Base-by-base conservation (phyloP, 768 basidiomycete genomes). In the Leccinum pellstonianum region DNA sequence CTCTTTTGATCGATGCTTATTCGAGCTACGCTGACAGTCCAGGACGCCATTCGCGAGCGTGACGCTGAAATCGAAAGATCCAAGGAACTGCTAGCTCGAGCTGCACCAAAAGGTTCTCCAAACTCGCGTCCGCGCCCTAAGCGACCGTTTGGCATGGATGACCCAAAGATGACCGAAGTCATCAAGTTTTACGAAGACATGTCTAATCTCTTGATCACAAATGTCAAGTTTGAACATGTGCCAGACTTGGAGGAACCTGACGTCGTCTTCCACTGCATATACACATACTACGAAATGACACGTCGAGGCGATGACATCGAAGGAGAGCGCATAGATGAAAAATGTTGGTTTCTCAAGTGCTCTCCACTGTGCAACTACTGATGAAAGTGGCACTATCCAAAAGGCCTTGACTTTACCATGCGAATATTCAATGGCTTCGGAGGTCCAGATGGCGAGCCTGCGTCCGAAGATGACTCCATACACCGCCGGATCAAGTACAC, bases 181-280 rank as follows among this genome's bases (percentile, higher is more conserved):
- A 80, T 93, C 65, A 79, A 79, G 54, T 83, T 95, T 61, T 96
- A 96, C 70, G 92, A 95, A 71, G 92, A 95, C 66, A 73, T 93
- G 63, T 93, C 91, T 1, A 91, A 93, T 65, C 75, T 95, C 23
- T 78, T 91, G 41, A 80, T 95, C 23, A 78, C 83, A 3, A 82
- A 78, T 54, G 65, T 91, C 70, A 87, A 85, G 66, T 71, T 79
- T 55, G 79, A 78, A 73, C 71, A 58, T 37, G 19, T 54, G 41
- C 25, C 62, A 38, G 55, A 55, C 58, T 68, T 64, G 11, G 66
- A 68, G 50, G 71, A 73, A 43, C 53, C 63, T 8, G 87, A 91
- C 17, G 85, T 91, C 57, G 80, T 84, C 75, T 72, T 77, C 14
- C 80, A 87, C 61, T 95, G 92, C 70, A 73, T 91, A 31, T 92